Percentiles rank a stretch among this genome's conserved stretches.
These are phyloP conservation scores for Ceratocystis colombiana DNA, from an alignment of 2,329 filamentous ascomycete genomes.

Conservation along the genomic window DNA sequence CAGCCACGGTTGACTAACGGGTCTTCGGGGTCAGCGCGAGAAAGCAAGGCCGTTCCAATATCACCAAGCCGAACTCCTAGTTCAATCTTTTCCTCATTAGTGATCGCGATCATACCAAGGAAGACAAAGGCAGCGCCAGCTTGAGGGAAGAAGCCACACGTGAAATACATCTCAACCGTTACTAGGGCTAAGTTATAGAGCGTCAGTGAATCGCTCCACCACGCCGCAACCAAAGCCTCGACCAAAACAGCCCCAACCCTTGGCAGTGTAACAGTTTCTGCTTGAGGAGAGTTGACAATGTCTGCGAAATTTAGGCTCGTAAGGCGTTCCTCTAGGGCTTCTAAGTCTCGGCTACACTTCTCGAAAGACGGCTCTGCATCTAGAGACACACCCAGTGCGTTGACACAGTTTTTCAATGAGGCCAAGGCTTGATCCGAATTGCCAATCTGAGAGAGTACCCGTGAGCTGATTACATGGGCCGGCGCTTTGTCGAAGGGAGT, in stretches of 20 bases:
- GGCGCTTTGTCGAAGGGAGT: conserved; percentile 70
- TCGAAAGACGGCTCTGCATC: conserved; percentile 59
- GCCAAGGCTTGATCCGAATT: conserved; percentile 59
- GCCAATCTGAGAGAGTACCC: conserved; percentile 65
- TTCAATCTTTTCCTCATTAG: conserved; percentile 60
- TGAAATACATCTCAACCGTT: conserved; percentile 56
- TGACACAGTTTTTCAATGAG: conserved; percentile 60
- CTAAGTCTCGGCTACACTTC: conserved; percentile 67
- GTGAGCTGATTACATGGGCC: conserved; percentile 72
- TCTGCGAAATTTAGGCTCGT: conserved; percentile 45
- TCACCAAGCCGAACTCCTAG: conserved; percentile 56
- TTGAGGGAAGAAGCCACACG: conserved; percentile 56
- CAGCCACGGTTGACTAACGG: conserved; percentile 50
- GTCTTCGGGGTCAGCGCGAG: conserved; percentile 54
- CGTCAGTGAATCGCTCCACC: conserved; percentile 61
- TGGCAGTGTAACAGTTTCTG: conserved; percentile 45
- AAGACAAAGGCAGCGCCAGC: conserved; percentile 59
- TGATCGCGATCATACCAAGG: conserved; percentile 55
- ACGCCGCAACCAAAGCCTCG: conserved; percentile 59
- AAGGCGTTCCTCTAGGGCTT: conserved; percentile 50
- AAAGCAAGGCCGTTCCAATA: conserved; percentile 54
- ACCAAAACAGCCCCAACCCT: conserved; percentile 60
- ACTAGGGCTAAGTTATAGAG: conserved; percentile 62
- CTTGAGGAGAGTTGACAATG: conserved; percentile 32
- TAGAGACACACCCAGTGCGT: conserved; percentile 56